Evolutionary conservation across 176 grass and related monocot genomes (phyloP), one percentile per base, ranked within the genome.

Genomic region (Microstegium vimineum): DNA sequence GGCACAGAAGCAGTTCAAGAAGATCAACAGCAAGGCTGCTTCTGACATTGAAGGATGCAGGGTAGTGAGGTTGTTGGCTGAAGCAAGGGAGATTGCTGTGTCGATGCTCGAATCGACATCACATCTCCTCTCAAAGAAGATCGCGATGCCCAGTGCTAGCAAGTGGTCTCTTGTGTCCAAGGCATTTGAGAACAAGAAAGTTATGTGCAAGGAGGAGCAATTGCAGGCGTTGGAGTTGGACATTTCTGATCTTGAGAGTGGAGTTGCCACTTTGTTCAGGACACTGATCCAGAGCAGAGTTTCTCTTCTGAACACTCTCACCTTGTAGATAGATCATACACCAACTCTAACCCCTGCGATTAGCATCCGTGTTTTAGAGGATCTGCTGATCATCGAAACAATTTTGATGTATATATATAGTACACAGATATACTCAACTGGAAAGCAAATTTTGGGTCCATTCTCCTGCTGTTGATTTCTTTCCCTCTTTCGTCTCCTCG

Each of bases 231-330:
- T 85, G 45, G 78, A 88, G 77, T 27, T 74, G 43, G 45, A 81
- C 78, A 85, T 85, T 73, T 30, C 7, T 66, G 49, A 63, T 73
- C 64, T 82, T 10, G 78, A 82, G 49, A 41, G 26, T 22, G 51
- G 66, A 85, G 41, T 78, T 25, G 73, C 65, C 7, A 78, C 36
- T 75, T 43, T 82, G 71, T 91, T 82, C 78, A 82, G 60, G 67
- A 87, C 20, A 45, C 30, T 85, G 59, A 79, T 70, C 73, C 78
- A 78, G 51, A 60, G 28, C 41, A 74, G 59, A 67, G 86, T 85
- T n/a, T 74, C 82, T 41, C 34, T 88, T 28, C 63, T 85, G 22
- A 88, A 91, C 30, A 76, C 66, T 38, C 68, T 80, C 18, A 83
- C 62, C 42, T 83, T 60, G 54, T 86, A 73, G 71, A 91, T 22